phyloP scores from a whole-genome alignment of 1,284 basidiomycete species.

The Cystobasidium slooffiae region DNA sequence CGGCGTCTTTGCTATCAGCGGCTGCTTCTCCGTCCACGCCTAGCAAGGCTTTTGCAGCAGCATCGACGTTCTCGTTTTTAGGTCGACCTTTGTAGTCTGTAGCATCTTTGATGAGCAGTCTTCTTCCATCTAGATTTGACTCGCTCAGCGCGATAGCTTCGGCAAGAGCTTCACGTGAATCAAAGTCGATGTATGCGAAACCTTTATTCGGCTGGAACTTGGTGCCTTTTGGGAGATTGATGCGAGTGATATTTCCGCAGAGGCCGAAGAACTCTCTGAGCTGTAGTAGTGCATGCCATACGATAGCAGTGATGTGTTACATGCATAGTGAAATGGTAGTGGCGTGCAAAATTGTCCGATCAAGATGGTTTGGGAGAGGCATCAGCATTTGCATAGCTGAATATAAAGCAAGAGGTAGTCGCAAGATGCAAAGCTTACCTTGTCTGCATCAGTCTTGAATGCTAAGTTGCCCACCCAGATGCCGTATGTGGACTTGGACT shows the following conservation, averaged over 20 bases:
- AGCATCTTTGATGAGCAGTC: constrained; percentile 87
- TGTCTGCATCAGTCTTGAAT: constrained; percentile 80
- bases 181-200: constrained; percentile 95
- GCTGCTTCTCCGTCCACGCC: constrained; percentile 30
- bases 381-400: constrained; percentile 47
- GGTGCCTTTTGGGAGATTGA: constrained; percentile 62
- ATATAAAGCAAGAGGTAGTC: constrained; percentile 57
- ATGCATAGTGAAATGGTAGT: background rate
- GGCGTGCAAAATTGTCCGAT: constrained; percentile 7
- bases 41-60: constrained; percentile 43
- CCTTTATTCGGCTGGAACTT: constrained; percentile 60
- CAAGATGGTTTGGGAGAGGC: background rate
- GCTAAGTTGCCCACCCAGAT: constrained; percentile 94
- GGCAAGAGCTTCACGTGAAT: constrained; percentile 71
- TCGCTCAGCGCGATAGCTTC: constrained; percentile 81
- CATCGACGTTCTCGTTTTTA: constrained; percentile 50
- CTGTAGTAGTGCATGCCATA: constrained; percentile 31
- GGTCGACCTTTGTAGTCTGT: constrained; percentile 56
- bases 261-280: constrained; percentile 48
- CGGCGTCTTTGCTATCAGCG: constrained; percentile 51
- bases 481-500: constrained; percentile 46
- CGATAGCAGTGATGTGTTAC: background rate
- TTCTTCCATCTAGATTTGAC: constrained; percentile 78
- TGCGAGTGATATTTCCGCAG: constrained; percentile 59
- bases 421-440: constrained; percentile 70